Percentiles rank a stretch among this genome's conserved stretches.
Conservation (phyloP, 805 yeast genomes). For the Lipomyces starkeyi region DNA sequence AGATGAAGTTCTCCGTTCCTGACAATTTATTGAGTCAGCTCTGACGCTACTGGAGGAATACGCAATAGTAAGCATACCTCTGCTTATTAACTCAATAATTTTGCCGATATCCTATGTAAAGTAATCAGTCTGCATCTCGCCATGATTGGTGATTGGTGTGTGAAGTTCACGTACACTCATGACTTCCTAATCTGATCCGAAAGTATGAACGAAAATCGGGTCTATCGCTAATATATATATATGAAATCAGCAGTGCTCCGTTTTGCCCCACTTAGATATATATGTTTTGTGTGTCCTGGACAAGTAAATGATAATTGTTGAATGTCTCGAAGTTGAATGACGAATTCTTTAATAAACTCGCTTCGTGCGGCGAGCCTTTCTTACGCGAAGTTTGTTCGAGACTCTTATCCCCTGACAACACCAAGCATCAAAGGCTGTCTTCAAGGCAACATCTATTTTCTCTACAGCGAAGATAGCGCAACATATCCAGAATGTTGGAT, state of each 20-base stretch:
- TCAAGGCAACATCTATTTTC: too few relatives aligned
- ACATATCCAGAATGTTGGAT: not conserved
- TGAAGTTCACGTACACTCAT: not conserved
- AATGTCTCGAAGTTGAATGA: not conserved
- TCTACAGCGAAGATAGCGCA: not conserved
- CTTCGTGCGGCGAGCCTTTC: not conserved
- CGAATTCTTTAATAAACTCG: not conserved
- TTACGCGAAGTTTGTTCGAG: not conserved
- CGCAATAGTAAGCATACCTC: constrained; percentile 21
- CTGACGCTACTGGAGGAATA: not conserved
- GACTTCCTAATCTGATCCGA: not conserved
- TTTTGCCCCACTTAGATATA: not conserved
- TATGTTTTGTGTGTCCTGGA: too few relatives aligned
- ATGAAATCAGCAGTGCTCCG: not conserved
- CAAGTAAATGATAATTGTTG: too few relatives aligned
- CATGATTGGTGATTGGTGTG: not conserved
- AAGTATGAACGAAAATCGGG: not conserved
- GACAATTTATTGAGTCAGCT: not conserved
- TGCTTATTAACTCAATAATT: constrained; percentile 22
- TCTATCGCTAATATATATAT: not conserved
- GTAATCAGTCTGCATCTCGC: not conserved
- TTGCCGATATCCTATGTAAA: constrained; percentile 20
- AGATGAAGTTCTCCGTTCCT: constrained; percentile 54
- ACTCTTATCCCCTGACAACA: not conserved
- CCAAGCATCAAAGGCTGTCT: too few relatives aligned